Conservation (phyloP, 768 basidiomycete species). For the Auriculariales sp. region DNA sequence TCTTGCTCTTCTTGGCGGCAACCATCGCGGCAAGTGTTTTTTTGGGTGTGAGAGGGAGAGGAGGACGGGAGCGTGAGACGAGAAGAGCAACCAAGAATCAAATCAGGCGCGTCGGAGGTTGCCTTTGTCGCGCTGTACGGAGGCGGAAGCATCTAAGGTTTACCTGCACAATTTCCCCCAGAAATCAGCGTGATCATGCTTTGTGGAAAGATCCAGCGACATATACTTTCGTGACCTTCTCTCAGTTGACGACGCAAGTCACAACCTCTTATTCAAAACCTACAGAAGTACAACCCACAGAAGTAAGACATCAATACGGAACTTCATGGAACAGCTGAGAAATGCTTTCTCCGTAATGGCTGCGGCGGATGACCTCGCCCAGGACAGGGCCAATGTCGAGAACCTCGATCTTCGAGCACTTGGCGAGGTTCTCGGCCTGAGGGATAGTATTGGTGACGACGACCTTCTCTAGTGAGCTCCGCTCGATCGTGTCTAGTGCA, state of each 20-base stretch:
- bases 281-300: too few species aligned
- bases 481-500: conserved; percentile 59
- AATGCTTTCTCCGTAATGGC: conserved; percentile 94
- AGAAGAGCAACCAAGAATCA: too few species aligned
- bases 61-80: conserved; percentile 1
- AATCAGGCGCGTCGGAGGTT: background rate
- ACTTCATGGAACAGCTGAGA: conserved; percentile 83
- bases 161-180: background rate
- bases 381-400: conserved; percentile 91
- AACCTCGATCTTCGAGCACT: conserved; percentile 73
- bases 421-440: conserved; percentile 59
- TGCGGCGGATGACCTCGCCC: conserved; percentile 89
- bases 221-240: too few species aligned
- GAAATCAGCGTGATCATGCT: background rate
- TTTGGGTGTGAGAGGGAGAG: conserved; percentile 2
- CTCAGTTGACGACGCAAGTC: too few species aligned
- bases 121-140: too few species aligned
- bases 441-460: conserved; percentile 98
- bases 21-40: conserved; percentile 45
- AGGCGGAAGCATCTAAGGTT: too few species aligned
- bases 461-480: conserved; percentile 75
- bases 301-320: conserved; percentile 77
- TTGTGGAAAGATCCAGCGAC: too few species aligned
- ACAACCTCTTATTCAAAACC: too few species aligned
- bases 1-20: conserved; percentile 89